These are phyloP conservation scores for Pestalotiopsis sp. DNA, from an alignment of 2,329 filamentous ascomycete genomes.

Conservation along the genomic window DNA sequence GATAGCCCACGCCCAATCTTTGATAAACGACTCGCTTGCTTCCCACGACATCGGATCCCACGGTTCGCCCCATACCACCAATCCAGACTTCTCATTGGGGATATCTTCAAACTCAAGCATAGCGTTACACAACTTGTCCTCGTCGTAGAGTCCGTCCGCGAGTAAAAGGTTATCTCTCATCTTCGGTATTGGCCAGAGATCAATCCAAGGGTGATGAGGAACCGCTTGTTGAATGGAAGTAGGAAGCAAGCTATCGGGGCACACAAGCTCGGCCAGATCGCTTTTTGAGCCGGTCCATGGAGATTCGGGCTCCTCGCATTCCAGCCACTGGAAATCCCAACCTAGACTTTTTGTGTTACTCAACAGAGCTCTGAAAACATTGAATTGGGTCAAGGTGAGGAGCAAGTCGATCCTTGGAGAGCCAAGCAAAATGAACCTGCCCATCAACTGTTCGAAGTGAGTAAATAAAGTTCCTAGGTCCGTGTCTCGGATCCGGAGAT, in stretches of 20 bases:
- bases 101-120: conserved; percentile 10
- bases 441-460: background rate
- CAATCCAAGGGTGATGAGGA: conserved; percentile 16
- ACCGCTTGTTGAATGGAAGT: conserved; percentile 12
- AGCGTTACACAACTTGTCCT: conserved; percentile 15
- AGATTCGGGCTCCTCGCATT: background rate
- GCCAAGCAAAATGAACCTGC: background rate
- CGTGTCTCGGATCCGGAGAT: too few relatives aligned
- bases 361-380: conserved; percentile 13
- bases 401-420: conserved; percentile 11
- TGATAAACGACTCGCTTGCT: conserved; percentile 44
- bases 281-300: background rate
- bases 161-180: conserved; percentile 16
- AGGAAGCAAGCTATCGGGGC: conserved; percentile 8
- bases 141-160: background rate
- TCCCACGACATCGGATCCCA: conserved; percentile 48
- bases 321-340: conserved; percentile 12
- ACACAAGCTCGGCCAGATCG: background rate
- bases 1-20: conserved; percentile 47
- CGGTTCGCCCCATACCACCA: conserved; percentile 17
- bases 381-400: conserved; percentile 14
- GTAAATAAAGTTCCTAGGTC: background rate
- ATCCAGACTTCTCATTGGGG: conserved; percentile 5
- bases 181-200: conserved; percentile 15
- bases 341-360: conserved; percentile 13